Percentiles rank a stretch among this genome's conserved stretches.
Evolutionary conservation across 192 early-diverging fungal species (phyloP).

Genomic region (Thamnidium elegans): DNA sequence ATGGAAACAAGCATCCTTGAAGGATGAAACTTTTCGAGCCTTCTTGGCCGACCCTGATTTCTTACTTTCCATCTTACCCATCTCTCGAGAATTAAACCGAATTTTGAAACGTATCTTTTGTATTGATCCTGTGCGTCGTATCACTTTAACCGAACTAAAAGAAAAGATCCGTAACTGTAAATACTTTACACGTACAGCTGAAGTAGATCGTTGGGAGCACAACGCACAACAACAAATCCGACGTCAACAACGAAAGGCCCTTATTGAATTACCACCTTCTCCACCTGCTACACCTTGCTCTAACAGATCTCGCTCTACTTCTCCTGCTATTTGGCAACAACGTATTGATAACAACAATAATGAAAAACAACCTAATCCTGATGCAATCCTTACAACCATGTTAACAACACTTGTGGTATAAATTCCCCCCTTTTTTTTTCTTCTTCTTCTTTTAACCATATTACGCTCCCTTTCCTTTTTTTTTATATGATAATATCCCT

Average conservation of each 20-base stretch:
- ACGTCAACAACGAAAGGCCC: neutral
- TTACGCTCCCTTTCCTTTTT: neutral
- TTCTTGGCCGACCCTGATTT: slow-evolving; percentile 61
- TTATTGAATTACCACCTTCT: slow-evolving; percentile 11
- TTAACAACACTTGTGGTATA: slow-evolving; percentile 9
- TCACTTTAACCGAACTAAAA: slow-evolving; percentile 40
- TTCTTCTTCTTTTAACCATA: neutral
- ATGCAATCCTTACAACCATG: slow-evolving; percentile 10
- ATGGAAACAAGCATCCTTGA: slow-evolving; percentile 68
- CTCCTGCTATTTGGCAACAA: slow-evolving; percentile 18
- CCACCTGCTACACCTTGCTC: slow-evolving; percentile 19
- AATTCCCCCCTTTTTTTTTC: neutral
- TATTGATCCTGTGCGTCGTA: slow-evolving; percentile 59
- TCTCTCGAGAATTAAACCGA: slow-evolving; percentile 64
- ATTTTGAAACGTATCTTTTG: slow-evolving; percentile 74
- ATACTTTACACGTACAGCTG: slow-evolving; percentile 38
- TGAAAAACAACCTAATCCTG: neutral
- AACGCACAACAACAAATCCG: neutral
- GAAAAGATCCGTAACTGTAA: slow-evolving; percentile 39
- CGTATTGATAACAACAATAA: neutral
- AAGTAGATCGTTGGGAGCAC: slow-evolving; percentile 7
- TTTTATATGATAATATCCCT: neutral
- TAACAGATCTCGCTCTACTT: slow-evolving; percentile 11
- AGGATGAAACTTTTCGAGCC: slow-evolving; percentile 77
- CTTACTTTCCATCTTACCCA: slow-evolving; percentile 58